Conservation (phyloP, 2,329 filamentous ascomycete genomes). For the Aureobasidium uvarum region DNA sequence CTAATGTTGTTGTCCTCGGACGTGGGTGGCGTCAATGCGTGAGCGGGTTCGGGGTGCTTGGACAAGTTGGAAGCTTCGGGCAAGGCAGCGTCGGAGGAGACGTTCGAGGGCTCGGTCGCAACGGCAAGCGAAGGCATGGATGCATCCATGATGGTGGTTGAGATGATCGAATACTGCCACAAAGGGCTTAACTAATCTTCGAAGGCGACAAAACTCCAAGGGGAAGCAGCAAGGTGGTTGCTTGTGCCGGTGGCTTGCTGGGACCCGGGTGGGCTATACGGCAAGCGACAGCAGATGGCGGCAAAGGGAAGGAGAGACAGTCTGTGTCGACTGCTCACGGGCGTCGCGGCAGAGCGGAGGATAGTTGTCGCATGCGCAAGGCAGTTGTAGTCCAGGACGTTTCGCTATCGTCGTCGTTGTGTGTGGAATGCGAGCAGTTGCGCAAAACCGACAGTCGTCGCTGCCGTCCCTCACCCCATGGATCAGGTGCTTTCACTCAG, state of each 20-base stretch:
- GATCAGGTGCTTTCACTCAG: conserved; percentile 1
- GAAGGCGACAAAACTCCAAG: conserved; percentile 3
- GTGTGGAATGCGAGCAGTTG: conserved; percentile 21
- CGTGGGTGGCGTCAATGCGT: conserved; percentile 52
- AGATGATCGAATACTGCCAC: not conserved
- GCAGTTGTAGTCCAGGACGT: not conserved
- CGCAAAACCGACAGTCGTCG: conserved; percentile 10
- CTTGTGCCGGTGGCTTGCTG: conserved; percentile 5
- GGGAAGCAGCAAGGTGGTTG: not conserved
- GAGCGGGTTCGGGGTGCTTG: conserved; percentile 29
- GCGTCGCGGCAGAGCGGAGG: conserved; percentile 4
- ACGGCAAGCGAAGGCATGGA: not conserved
- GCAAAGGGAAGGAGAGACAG: conserved; percentile 9
- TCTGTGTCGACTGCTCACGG: conserved; percentile 22
- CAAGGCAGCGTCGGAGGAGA: conserved; percentile 20
- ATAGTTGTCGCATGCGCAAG: conserved; percentile 17
- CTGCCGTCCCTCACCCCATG: conserved; percentile 12
- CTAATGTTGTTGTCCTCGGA: conserved; percentile 52
- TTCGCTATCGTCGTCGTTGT: not conserved
- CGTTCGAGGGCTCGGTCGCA: conserved; percentile 16
- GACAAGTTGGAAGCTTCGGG: conserved; percentile 22
- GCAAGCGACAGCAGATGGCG: conserved; percentile 16
- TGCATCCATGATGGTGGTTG: not conserved
- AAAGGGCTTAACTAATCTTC: conserved; percentile 15
- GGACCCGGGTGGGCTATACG: conserved; percentile 1